Evolutionary conservation across 768 basidiomycete genomes (phyloP).

Genomic region (Mycena alexandri): DNA sequence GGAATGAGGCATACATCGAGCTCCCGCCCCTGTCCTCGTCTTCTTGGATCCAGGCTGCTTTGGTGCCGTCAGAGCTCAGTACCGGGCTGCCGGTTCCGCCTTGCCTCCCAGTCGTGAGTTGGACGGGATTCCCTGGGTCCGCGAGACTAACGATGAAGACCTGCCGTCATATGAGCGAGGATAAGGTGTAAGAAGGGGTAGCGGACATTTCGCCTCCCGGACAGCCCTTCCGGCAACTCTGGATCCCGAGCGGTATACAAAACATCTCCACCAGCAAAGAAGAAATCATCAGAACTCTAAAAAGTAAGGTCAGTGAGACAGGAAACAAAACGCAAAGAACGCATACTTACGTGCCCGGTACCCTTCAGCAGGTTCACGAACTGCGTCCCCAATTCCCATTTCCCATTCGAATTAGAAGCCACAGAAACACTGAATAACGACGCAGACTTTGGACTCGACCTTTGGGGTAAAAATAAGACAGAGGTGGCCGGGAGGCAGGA

Average conservation of each 20-base stretch:
- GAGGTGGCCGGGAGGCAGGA: neutral
- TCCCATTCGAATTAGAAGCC: conserved; percentile 56
- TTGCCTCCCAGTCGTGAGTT: conserved; percentile 87
- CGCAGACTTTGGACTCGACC: conserved; percentile 78
- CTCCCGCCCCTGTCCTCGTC: conserved; percentile 90
- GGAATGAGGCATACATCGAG: conserved; percentile 67
- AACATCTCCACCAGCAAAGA: conserved; percentile 75
- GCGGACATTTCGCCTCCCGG: conserved; percentile 88
- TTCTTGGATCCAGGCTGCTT: conserved; percentile 90
- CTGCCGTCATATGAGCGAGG: conserved; percentile 48
- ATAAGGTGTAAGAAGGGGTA: conserved; percentile 4
- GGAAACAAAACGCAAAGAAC: conserved; percentile 54
- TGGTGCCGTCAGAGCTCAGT: conserved; percentile 74
- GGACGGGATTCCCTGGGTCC: conserved; percentile 62
- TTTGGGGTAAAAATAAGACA: conserved; percentile 41
- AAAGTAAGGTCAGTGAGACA: conserved; percentile 75
- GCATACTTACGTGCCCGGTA: conserved; percentile 72
- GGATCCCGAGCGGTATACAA: conserved; percentile 92
- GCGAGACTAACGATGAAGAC: conserved; percentile 77
- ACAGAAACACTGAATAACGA: conserved; percentile 81
- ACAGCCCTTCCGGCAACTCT: conserved; percentile 78
- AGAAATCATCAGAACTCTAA: conserved; percentile 86
- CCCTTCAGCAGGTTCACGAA: conserved; percentile 74
- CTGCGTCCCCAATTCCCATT: conserved; percentile 66
- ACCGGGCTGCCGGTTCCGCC: conserved; percentile 85